Evolutionary conservation across 2,329 filamentous ascomycete species (phyloP).

Genomic region (Penicillium sp.): DNA sequence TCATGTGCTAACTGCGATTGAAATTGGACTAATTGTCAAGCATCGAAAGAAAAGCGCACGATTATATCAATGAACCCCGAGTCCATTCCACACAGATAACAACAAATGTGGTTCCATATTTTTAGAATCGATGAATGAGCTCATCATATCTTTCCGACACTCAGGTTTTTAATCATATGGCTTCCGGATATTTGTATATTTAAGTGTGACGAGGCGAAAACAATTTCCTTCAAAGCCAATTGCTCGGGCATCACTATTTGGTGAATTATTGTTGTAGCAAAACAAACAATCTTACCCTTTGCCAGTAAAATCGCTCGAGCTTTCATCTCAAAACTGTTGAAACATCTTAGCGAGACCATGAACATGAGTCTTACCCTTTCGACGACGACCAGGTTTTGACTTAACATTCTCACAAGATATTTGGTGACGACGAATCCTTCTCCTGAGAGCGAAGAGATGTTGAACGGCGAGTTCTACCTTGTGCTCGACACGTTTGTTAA

Average conservation of each 20-base stretch:
- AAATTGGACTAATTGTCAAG: background rate
- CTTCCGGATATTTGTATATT: background rate
- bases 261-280: background rate
- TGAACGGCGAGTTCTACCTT: background rate
- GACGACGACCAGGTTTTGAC: background rate
- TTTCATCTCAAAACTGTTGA: background rate
- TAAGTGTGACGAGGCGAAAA: background rate
- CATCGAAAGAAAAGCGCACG: background rate
- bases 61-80: background rate
- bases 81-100: background rate
- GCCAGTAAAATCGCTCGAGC: background rate
- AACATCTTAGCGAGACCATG: background rate
- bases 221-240: background rate
- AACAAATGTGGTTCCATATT: background rate
- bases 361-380: background rate
- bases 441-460: background rate
- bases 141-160: background rate
- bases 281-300: background rate
- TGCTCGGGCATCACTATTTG: background rate
- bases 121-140: background rate
- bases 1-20: background rate
- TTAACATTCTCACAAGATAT: background rate
- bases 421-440: background rate
- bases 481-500: background rate
- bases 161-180: background rate